Evolutionary conservation across 345 rosid genomes (phyloP), one percentile per base, ranked within the genome.

Genomic region (Hibiscus trionum): DNA sequence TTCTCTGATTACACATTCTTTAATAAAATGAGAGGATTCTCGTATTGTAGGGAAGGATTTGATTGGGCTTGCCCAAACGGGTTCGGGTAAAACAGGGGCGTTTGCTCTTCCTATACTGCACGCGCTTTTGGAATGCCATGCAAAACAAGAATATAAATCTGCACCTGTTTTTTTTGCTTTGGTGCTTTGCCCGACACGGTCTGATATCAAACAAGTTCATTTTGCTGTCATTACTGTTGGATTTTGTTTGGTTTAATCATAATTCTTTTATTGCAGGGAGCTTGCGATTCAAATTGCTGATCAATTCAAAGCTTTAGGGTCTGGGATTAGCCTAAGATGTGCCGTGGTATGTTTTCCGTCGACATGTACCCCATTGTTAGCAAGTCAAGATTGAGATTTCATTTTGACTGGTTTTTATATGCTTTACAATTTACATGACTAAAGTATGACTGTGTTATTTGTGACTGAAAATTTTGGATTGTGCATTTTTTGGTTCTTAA

Each of bases 81-180:
- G 98, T 73, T 93, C 98, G 7, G 98, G 97, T 46, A 95, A 90
- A 78, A 95, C 98, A 0, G 99, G 97, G 75, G 99, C 99, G 0
- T 95, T 96, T 71, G 99, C 97, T 2, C 83, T 93, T 61, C 99
- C 99, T 3, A 93, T 93, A 64, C 63, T 95, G 33, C 94, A 90
- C 73, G 88, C 96, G 1, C 93, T 92, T 35, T 78, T 93, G 6
- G 87, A 90, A 33, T 76, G 82, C 75, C 87, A 89, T 19, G 74
- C 78, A 37, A 84, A 77, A 52, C 82, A 82, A 77, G 82, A 80
- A 4, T 85, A 82, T 62, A 85, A 82, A 66, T 79, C 91, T 15
- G 87, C 86, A 0, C 97, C 90, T 58, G 91, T 88, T 0, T 92
- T 95, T 80, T 95, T 95, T 26, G 96, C 96, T 53, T 89, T 91